Conservation (phyloP, 768 basidiomycete genomes). For the Thelephora ganbajun region DNA sequence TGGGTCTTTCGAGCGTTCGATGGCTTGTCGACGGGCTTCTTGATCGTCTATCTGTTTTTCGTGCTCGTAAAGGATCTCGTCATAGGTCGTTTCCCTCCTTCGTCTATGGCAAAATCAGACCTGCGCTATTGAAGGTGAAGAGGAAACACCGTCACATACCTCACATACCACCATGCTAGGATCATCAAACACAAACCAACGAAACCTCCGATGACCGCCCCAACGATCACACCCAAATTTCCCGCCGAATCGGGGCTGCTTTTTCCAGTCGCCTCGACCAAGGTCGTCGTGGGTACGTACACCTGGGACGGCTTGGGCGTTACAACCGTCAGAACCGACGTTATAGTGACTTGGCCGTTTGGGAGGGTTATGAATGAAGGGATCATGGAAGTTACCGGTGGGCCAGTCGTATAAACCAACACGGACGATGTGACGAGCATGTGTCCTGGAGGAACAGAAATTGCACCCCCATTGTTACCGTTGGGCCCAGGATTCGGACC, state of each 20-base stretch:
- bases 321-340: constrained; percentile 17
- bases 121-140: constrained; percentile 2
- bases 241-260: constrained; percentile 11
- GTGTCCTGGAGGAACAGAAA: neutral
- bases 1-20: neutral
- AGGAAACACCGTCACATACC: constrained; percentile 22
- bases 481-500: too few relatives aligned
- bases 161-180: constrained; percentile 32
- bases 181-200: constrained; percentile 33
- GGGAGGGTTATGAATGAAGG: constrained; percentile 19
- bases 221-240: constrained; percentile 33
- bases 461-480: too few relatives aligned
- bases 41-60: constrained; percentile 2
- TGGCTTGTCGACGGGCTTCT: constrained; percentile 3
- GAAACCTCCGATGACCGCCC: constrained; percentile 41
- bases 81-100: constrained; percentile 19
- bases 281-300: constrained; percentile 12
- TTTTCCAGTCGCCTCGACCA: constrained; percentile 4
- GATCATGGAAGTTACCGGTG: constrained; percentile 20
- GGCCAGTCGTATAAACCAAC: constrained; percentile 20
- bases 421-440: constrained; percentile 13
- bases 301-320: constrained; percentile 17
- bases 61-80: neutral
- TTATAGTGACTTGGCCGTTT: neutral
- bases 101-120: constrained; percentile 20